These are phyloP conservation scores for Salvia splendens DNA, from an alignment of 257 asterid species.

Conservation along the genomic window DNA sequence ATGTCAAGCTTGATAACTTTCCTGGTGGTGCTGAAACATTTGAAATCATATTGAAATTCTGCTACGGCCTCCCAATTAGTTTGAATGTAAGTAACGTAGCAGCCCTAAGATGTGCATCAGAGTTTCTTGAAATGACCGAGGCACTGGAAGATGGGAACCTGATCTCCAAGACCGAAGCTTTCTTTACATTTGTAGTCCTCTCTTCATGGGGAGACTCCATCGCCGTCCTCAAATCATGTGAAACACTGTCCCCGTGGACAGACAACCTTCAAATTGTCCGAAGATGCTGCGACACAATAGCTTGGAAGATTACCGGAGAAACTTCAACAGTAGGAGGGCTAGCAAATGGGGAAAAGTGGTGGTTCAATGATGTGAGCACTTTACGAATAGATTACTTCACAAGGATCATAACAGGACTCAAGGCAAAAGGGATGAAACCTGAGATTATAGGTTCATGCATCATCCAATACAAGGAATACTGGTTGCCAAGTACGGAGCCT, in stretches of 20 bases:
- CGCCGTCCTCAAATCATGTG: slow-evolving; percentile 62
- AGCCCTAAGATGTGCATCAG: slow-evolving; percentile 77
- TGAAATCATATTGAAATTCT: slow-evolving; percentile 56
- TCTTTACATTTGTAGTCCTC: slow-evolving; percentile 78
- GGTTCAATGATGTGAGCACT: slow-evolving; percentile 64
- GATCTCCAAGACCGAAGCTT: slow-evolving; percentile 71
- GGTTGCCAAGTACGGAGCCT: slow-evolving; percentile 53
- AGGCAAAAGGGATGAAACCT: slow-evolving; percentile 56
- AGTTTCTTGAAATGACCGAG: slow-evolving; percentile 81
- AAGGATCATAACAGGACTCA: slow-evolving; percentile 63
- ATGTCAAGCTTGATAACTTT: slow-evolving; percentile 61
- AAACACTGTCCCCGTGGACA: slow-evolving; percentile 76
- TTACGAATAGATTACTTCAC: slow-evolving; percentile 69
- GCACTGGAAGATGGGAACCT: slow-evolving; percentile 79
- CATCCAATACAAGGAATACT: slow-evolving; percentile 56
- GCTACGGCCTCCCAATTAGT: slow-evolving; percentile 62
- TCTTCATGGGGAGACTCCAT: slow-evolving; percentile 79
- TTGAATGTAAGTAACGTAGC: slow-evolving; percentile 62
- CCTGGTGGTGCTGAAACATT: slow-evolving; percentile 85
- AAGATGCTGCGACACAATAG: slow-evolving; percentile 74
- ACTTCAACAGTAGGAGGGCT: slow-evolving; percentile 39
- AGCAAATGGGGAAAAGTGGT: slow-evolving; percentile 49
- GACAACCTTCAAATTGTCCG: slow-evolving; percentile 85
- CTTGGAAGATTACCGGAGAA: slow-evolving; percentile 61
- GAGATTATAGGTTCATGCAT: slow-evolving; percentile 67